phyloP scores from a whole-genome alignment of 1,284 basidiomycete genomes.

The Agaricales sp. region DNA sequence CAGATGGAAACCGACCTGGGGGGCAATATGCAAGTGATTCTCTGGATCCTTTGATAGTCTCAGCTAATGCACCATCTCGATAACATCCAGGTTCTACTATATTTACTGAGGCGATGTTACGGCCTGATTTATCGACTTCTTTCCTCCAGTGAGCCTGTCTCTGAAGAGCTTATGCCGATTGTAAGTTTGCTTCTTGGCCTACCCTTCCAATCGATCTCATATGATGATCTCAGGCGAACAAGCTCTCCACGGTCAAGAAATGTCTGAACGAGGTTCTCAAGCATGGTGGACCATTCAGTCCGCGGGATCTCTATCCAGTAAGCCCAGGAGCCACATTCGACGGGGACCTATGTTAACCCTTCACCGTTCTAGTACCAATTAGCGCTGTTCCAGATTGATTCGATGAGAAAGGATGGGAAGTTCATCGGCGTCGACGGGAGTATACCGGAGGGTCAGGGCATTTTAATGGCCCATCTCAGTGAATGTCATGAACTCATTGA shows the following conservation, averaged over 20 bases:
- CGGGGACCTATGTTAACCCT: not conserved
- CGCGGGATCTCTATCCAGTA: constrained; percentile 94
- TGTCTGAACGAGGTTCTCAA: constrained; percentile 96
- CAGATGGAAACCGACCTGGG: constrained; percentile 82
- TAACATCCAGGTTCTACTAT: constrained; percentile 68
- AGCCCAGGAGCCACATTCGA: too few relatives aligned
- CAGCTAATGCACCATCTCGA: not conserved
- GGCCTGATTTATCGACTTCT: constrained; percentile 92
- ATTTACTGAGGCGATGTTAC: constrained; percentile 90
- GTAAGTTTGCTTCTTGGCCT: constrained; percentile 35
- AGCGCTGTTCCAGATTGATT: constrained; percentile 93
- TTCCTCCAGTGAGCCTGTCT: constrained; percentile 98
- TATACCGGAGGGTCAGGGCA: constrained; percentile 94
- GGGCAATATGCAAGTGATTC: constrained; percentile 74
- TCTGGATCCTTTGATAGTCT: not conserved
- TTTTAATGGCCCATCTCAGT: constrained; percentile 90
- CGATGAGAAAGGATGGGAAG: constrained; percentile 85
- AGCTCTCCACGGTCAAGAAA: constrained; percentile 89
- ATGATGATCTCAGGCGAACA: constrained; percentile 69
- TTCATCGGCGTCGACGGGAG: constrained; percentile 78
- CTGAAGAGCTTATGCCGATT: constrained; percentile 94
- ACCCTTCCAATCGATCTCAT: constrained; percentile 4
- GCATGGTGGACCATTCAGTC: constrained; percentile 90
- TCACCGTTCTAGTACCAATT: constrained; percentile 69
- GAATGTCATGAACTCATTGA: constrained; percentile 95